phyloP scores from a whole-genome alignment of 108 stramenopile genomes.

The Nannochloropsis gaditana region DNA sequence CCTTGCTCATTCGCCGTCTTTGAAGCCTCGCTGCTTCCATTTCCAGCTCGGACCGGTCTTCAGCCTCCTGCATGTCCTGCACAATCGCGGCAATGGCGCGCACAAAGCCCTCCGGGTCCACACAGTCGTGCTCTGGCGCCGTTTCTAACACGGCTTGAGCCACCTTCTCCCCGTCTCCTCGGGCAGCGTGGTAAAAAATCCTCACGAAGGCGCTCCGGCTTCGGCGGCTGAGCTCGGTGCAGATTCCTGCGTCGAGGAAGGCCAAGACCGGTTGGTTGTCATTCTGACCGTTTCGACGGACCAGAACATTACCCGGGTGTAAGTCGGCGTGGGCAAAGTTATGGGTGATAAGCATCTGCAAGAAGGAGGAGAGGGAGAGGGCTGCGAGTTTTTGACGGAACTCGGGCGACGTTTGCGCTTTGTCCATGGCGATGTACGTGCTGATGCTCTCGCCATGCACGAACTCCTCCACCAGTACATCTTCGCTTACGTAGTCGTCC shows the following conservation, averaged over 20 bases:
- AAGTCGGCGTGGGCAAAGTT: slow-evolving; percentile 53
- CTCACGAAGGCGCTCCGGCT: slow-evolving; percentile 45
- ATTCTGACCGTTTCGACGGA: slow-evolving; percentile 9
- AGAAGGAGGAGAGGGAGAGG: too few relatives aligned
- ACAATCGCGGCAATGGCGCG: slow-evolving; percentile 39
- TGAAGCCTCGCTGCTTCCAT: slow-evolving; percentile 37
- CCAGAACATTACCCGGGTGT: slow-evolving; percentile 53
- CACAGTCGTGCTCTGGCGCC: slow-evolving; percentile 25
- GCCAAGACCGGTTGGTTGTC: slow-evolving; percentile 2
- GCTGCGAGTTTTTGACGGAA: too few relatives aligned
- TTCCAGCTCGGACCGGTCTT: slow-evolving; percentile 37
- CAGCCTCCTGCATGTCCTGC: slow-evolving; percentile 28
- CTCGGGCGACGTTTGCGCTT: too few relatives aligned
- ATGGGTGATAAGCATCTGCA: background rate
- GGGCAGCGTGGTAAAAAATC: slow-evolving; percentile 40
- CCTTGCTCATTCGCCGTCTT: slow-evolving; percentile 31
- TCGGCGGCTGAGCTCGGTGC: slow-evolving; percentile 31
- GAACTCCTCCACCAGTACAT: too few relatives aligned
- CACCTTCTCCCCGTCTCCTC: slow-evolving; percentile 42
- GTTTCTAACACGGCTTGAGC: slow-evolving; percentile 47
- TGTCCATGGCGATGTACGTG: too few relatives aligned
- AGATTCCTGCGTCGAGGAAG: slow-evolving; percentile 48
- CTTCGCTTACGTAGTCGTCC: slow-evolving; percentile 35
- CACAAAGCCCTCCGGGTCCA: slow-evolving; percentile 39
- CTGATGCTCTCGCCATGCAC: too few relatives aligned